phyloP scores from a whole-genome alignment of 2,329 filamentous ascomycete genomes.

The Verticillium tricorpus region DNA sequence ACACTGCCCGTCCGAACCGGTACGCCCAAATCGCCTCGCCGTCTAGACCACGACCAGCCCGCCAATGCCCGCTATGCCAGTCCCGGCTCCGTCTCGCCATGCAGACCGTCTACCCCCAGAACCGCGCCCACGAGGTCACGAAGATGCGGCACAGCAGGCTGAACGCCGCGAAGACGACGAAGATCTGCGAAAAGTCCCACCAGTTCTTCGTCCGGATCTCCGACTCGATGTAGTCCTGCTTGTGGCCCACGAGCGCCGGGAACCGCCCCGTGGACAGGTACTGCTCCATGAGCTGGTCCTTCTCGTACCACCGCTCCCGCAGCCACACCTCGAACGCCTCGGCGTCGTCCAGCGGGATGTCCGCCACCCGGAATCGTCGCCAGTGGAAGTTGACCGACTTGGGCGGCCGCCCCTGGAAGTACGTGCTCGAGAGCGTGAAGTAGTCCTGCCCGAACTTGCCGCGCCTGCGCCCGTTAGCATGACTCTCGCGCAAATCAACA shows the following conservation, averaged over 20 bases:
- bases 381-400: conserved; percentile 97
- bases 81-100: background rate
- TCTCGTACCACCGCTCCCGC: conserved; percentile 82
- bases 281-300: conserved; percentile 82
- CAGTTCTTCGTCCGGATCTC: conserved; percentile 49
- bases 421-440: conserved; percentile 82
- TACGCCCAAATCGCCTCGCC: background rate
- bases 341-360: conserved; percentile 74
- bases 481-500: background rate
- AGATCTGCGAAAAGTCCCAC: conserved; percentile 53
- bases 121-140: conserved; percentile 17
- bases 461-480: conserved; percentile 42
- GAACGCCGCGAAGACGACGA: conserved; percentile 41
- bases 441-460: conserved; percentile 85
- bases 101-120: background rate
- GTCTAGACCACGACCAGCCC: background rate
- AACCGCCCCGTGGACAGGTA: conserved; percentile 76
- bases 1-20: background rate
- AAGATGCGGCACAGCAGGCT: conserved; percentile 37
- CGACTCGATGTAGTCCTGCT: conserved; percentile 50
- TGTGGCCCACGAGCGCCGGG: conserved; percentile 56
- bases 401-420: conserved; percentile 81
- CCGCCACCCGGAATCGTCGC: conserved; percentile 74
- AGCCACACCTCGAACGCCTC: conserved; percentile 82
- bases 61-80: background rate